Evolutionary conservation across 345 rosid genomes (phyloP), one percentile per base, ranked within the genome.

Genomic region (Populus deltoides): DNA sequence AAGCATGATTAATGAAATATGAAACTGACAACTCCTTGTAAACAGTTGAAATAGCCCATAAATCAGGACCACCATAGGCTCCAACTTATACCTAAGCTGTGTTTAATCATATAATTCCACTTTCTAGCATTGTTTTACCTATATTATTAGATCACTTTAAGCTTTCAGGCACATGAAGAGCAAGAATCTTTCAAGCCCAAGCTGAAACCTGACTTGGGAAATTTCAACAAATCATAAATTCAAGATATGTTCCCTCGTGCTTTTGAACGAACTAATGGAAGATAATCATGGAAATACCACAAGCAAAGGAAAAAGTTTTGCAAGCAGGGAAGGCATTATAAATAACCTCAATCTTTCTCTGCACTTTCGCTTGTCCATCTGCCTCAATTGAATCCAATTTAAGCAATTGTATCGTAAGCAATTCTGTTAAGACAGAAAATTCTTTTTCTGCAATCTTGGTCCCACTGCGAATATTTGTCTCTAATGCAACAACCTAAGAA

Each of bases 351-450:
- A 69, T 78, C 74, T 82, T 61, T 81, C 89, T 80, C 83, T 88
- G 88, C 41, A 75, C 79, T 87, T 79, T 91, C 22, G 88, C 86
- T 82, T 87, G 89, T 66, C 90, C 89, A 66, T 88, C 77, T 35
- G 89, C 90, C 70, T 85, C 81, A 29, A 82, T 85, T 36, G 86
- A 22, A 67, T 89, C 89, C 80, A 88, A 76, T 65, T 87, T 86
- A 27, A 87, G 92, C 80, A 90, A 70, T 72, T 84, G 88, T 70
- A 77, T 43, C 87, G 83, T 88, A 20, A 88, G 82, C 83, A 85
- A 66, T 75, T 86, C 94, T 2, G 81, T 78, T 85, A 88, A 83
- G 76, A 82, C 83, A n/a, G 75, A 25, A 24, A 83, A 72, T 53
- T 91, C 87, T 76, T 81, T 86, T 16, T 85, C 90, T 18, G 79